A percentile compares a stretch with the other conserved stretches of the same genome.
Evolutionary conservation across 1,284 basidiomycete species (phyloP).

Genomic region (Pascua guehoae): DNA sequence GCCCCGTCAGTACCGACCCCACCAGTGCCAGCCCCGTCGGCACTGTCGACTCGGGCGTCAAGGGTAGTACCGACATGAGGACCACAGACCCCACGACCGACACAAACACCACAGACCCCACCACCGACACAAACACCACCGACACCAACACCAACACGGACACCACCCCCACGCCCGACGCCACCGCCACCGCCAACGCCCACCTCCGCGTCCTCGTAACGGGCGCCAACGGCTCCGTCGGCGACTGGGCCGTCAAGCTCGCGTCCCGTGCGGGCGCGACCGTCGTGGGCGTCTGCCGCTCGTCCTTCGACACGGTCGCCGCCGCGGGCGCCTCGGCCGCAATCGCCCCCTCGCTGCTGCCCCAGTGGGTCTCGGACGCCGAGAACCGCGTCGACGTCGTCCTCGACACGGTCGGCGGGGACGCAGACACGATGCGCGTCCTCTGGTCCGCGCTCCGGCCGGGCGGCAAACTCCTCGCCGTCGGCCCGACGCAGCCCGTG

Average conservation of each 20-base stretch:
- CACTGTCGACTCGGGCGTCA: no score
- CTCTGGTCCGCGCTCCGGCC: slow-evolving; percentile 11
- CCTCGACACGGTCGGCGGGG: slow-evolving; percentile 10
- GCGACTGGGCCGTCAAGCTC: slow-evolving; percentile 3
- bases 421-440: neutral
- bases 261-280: slow-evolving; percentile 2
- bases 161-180: no score
- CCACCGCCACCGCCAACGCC: neutral
- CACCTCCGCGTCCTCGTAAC: slow-evolving; percentile 4
- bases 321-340: slow-evolving; percentile 8
- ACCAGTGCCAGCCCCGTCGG: no score
- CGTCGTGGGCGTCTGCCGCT: neutral
- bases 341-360: neutral
- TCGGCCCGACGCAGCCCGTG: neutral
- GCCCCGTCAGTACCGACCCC: no score
- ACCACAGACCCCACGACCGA: no score
- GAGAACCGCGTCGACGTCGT: slow-evolving; percentile 6
- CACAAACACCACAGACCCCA: no score
- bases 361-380: neutral
- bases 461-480: slow-evolving; percentile 8
- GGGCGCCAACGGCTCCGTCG: slow-evolving; percentile 4
- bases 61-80: no score
- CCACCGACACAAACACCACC: no score
- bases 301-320: neutral
- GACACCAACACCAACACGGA: no score